Evolutionary conservation across 768 basidiomycete genomes (phyloP).

Genomic region (Russula sp.): DNA sequence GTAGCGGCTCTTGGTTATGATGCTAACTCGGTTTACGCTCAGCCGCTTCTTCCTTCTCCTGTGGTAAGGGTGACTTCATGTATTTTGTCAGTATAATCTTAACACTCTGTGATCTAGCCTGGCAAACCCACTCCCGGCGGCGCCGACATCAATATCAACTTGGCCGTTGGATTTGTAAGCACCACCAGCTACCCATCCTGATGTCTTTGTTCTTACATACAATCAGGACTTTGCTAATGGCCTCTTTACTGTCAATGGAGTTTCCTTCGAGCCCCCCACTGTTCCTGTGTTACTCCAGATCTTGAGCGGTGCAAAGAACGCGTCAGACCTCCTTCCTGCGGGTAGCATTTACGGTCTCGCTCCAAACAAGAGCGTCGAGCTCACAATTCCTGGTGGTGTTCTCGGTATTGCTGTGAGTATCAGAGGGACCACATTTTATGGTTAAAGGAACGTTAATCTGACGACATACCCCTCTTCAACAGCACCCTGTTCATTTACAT

Average conservation of each 20-base stretch:
- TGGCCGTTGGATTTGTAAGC: conserved; percentile 20
- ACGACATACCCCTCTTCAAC: background rate
- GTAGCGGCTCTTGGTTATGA: background rate
- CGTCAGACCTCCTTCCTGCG: conserved; percentile 41
- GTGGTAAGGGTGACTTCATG: too few species aligned
- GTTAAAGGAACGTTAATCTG: background rate
- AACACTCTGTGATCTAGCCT: conserved; percentile 15
- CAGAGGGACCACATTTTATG: too few species aligned
- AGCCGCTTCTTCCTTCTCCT: conserved; percentile 15
- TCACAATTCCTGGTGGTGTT: conserved; percentile 38
- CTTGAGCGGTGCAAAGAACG: conserved; percentile 42
- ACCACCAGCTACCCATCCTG: background rate
- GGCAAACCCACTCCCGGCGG: conserved; percentile 22
- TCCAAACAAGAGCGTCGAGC: conserved; percentile 39
- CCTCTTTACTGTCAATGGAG: conserved; percentile 31
- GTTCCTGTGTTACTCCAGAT: conserved; percentile 53
- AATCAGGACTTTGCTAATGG: background rate
- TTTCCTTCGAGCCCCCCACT: conserved; percentile 34
- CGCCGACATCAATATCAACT: conserved; percentile 21
- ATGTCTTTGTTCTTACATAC: background rate
- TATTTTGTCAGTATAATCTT: too few species aligned
- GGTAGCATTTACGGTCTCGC: conserved; percentile 44
- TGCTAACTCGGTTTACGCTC: background rate
- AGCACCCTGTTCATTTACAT: conserved; percentile 20
- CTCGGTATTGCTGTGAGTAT: conserved; percentile 26